phyloP scores from a whole-genome alignment of 148 eudicot genomes.

The Cornus controversa region DNA sequence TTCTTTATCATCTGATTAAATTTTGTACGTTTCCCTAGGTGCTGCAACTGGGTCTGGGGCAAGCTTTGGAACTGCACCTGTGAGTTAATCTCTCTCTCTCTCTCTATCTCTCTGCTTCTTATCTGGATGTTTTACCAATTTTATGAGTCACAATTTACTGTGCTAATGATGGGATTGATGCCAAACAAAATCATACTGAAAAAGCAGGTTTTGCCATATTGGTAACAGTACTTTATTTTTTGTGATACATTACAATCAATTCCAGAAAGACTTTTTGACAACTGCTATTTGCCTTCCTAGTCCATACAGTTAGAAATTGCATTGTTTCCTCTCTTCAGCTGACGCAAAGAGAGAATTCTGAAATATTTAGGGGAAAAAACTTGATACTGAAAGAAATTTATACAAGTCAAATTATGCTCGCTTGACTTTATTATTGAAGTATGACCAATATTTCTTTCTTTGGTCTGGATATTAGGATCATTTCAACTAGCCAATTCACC shows the following conservation, averaged over 20 bases:
- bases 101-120: neutral
- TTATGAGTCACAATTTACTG: neutral
- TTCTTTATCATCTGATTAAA: neutral
- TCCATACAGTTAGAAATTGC: neutral
- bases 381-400: neutral
- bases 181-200: neutral
- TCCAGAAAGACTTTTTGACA: neutral
- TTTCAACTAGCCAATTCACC: neutral
- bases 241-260: neutral
- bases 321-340: neutral
- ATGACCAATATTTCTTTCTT: neutral
- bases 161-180: neutral
- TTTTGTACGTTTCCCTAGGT: slow-evolving; percentile 40
- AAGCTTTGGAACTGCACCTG: slow-evolving; percentile 67
- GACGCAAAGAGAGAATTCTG: neutral
- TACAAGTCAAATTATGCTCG: neutral
- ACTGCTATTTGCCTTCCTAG: neutral
- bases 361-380: neutral
- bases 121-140: neutral
- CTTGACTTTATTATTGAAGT: neutral
- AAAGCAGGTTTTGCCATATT: neutral
- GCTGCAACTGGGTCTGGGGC: slow-evolving; percentile 83
- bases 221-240: neutral
- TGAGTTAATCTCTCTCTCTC: slow-evolving; percentile 32
- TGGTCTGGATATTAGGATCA: neutral